Conservation (phyloP, 352 stramenopile species). For the Phytopythium litorale region DNA sequence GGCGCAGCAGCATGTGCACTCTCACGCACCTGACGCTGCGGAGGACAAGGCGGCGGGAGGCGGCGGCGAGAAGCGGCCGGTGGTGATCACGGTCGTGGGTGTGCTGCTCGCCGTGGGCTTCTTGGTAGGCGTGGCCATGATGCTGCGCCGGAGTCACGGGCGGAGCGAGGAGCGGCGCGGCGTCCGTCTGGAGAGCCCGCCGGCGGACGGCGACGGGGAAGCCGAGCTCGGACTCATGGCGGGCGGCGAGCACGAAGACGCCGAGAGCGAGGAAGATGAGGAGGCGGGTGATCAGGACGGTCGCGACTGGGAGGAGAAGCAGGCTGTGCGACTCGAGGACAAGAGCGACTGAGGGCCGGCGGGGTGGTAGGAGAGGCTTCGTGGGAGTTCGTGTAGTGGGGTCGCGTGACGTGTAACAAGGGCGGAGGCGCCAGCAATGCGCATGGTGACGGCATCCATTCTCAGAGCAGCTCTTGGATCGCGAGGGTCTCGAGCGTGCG, state of each 20-base stretch:
- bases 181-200: conserved; percentile 54
- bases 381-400: background rate
- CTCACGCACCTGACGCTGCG: background rate
- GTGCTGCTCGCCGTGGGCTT: conserved; percentile 71
- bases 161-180: conserved; percentile 45
- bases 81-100: conserved; percentile 71
- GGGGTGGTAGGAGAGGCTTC: too few species aligned
- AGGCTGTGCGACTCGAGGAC: background rate
- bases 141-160: conserved; percentile 48
- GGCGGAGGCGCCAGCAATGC: too few species aligned
- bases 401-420: background rate
- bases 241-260: background rate
- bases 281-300: background rate
- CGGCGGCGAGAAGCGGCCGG: conserved; percentile 22
- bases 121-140: conserved; percentile 50
- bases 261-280: background rate
- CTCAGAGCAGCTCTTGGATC: too few species aligned
- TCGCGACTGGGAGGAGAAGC: background rate
- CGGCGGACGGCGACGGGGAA: conserved; percentile 27
- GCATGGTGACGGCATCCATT: too few species aligned
- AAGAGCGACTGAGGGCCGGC: background rate
- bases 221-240: conserved; percentile 31
- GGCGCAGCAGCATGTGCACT: background rate
- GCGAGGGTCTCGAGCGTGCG: too few species aligned
- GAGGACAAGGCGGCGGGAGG: background rate